These are phyloP conservation scores for Malassezia psittaci DNA, from an alignment of 1,284 basidiomycete genomes.

Conservation along the genomic window DNA sequence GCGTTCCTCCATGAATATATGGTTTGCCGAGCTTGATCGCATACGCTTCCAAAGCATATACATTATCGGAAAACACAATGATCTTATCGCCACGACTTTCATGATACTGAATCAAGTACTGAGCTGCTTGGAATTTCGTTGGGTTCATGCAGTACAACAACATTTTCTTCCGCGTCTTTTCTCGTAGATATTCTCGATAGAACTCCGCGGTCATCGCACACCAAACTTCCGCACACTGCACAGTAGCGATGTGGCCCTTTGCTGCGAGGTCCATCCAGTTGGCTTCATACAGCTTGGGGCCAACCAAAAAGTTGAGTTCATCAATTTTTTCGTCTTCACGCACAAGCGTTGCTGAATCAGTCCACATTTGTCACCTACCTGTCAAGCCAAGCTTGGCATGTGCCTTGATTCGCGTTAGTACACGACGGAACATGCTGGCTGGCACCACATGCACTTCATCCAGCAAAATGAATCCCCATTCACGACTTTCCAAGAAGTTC, in stretches of 20 bases:
- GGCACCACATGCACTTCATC: slow-evolving; percentile 48
- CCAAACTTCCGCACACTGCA: slow-evolving; percentile 95
- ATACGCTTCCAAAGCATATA: slow-evolving; percentile 92
- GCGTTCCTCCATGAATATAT: slow-evolving; percentile 92
- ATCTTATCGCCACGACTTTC: slow-evolving; percentile 97
- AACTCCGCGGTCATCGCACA: slow-evolving; percentile 99
- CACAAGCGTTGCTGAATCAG: slow-evolving; percentile 64
- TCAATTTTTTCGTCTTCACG: slow-evolving; percentile 99
- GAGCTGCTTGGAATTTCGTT: slow-evolving; percentile 96
- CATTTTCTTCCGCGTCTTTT: slow-evolving; percentile 85
- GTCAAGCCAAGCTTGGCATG: slow-evolving; percentile 46
- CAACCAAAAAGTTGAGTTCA: slow-evolving; percentile 97
- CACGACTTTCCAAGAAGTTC: slow-evolving; percentile 46
- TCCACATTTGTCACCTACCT: not conserved
- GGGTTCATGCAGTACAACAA: slow-evolving; percentile 99
- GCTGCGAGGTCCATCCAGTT: slow-evolving; percentile 99
- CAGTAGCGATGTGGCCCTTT: slow-evolving; percentile 98
- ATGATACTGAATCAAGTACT: slow-evolving; percentile 97
- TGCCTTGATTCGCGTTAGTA: slow-evolving; percentile 47
- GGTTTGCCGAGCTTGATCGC: slow-evolving; percentile 86
- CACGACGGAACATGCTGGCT: slow-evolving; percentile 47
- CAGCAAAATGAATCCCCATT: slow-evolving; percentile 47
- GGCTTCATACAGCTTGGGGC: slow-evolving; percentile 96
- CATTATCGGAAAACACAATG: slow-evolving; percentile 98
- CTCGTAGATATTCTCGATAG: slow-evolving; percentile 90